These are phyloP conservation scores for Dacryopinax spathularia DNA, from an alignment of 768 basidiomycete species.

Conservation along the genomic window DNA sequence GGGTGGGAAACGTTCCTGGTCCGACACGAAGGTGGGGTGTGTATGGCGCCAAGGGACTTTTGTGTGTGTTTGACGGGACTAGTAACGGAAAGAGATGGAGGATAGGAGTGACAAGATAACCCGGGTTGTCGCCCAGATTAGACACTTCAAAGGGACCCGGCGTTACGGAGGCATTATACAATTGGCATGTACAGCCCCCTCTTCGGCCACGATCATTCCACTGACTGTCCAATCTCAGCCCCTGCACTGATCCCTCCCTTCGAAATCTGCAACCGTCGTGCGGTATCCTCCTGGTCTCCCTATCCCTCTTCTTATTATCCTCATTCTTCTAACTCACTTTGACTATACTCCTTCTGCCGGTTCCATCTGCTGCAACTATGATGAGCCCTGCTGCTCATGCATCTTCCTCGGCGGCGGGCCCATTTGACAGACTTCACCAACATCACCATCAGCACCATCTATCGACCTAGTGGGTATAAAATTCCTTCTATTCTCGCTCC, in stretches of 20 bases:
- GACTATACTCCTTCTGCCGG: neutral
- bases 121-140: neutral
- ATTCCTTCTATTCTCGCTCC: neutral
- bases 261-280: neutral
- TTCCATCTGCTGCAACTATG: neutral
- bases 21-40: neutral
- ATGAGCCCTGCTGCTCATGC: neutral
- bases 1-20: no score
- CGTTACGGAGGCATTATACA: constrained; percentile 3
- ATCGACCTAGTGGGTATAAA: neutral
- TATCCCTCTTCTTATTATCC: neutral
- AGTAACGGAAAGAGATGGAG: neutral
- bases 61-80: no score
- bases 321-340: neutral
- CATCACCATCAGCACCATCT: constrained; percentile 4
- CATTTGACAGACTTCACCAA: neutral
- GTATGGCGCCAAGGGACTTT: neutral
- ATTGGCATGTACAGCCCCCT: constrained; percentile 4
- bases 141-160: neutral
- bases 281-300: neutral
- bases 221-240: neutral
- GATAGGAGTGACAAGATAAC: neutral
- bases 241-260: neutral
- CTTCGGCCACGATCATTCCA: neutral
- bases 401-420: neutral